Base-by-base conservation (phyloP, 345 rosid genomes). In the Adansonia digitata region DNA sequence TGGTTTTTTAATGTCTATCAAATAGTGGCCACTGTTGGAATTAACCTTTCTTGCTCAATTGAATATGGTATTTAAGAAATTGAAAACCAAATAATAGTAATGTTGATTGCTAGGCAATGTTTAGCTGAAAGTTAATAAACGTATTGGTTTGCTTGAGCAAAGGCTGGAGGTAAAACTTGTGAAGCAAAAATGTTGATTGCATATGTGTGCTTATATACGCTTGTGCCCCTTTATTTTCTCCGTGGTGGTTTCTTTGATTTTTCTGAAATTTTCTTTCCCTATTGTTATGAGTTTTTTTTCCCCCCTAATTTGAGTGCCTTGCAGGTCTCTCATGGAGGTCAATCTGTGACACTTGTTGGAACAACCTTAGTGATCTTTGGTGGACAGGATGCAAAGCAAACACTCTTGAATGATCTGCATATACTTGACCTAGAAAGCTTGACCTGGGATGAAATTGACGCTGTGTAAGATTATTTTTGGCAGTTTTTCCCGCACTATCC, bases 361-460 rank as follows among this genome's bases (percentile, higher is more conserved):
- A 86, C 91, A 79, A 96, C 82, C 80, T 77, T 96, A 80, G 95
- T 96, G 72, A 88, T 93, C 77, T 96, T 96, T 88, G 99, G 99
- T 39, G 99, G 99, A 74, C 91, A 96, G 83, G 97, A 96, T 81
- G 94, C 97, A 64, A 96, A 88, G 78, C 87, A 94, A 84, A 83
- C 99, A 24, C 87, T 96, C 26, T 81, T 96, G 86, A 96, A 93
- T 76, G 99, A 96, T 90, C 81, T 96, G 80, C 95, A 92, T 82
- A 84, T 92, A 79, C 97, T 96, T 82, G 99, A 96, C 84, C 91
- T 96, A 57, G 98, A 96, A 81, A 92, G 93, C 73, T 79, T 93
- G 98, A 96, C 99, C 64, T 96, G 99, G 98, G 99, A 93, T 91
- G 99, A 90, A 92, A 86, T 93, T 77, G 97, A 96, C 79, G 86